Evolutionary conservation across 805 yeast species (phyloP).

Genomic region (Suhomyces prunicola): DNA sequence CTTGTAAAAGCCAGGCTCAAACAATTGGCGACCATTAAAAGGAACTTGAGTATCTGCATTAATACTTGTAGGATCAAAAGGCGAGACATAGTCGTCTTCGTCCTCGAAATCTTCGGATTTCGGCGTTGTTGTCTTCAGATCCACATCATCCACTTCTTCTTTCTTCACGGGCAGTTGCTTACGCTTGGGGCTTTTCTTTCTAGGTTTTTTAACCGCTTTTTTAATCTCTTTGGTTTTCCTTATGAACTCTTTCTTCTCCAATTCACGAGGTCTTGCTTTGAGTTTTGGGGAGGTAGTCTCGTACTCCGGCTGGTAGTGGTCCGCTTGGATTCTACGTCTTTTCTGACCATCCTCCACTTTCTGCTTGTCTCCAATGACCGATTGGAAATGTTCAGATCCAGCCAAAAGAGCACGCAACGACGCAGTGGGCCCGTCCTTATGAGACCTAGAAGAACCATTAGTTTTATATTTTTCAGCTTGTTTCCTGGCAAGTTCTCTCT

Average conservation of each 20-base stretch:
- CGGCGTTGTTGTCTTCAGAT: neutral
- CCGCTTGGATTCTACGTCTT: slow-evolving; percentile 28
- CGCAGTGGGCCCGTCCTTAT: neutral
- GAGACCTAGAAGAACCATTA: neutral
- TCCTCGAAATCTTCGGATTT: slow-evolving; percentile 7
- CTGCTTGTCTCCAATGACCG: slow-evolving; percentile 36
- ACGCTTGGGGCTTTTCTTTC: slow-evolving; percentile 2
- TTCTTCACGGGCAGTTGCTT: neutral
- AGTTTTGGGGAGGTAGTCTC: slow-evolving; percentile 8
- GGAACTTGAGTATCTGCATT: slow-evolving; percentile 27
- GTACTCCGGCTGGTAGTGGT: slow-evolving; percentile 25
- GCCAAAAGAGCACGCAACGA: slow-evolving; percentile 10
- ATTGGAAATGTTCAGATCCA: slow-evolving; percentile 37
- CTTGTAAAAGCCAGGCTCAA: slow-evolving; percentile 14
- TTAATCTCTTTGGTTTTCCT: slow-evolving; percentile 3
- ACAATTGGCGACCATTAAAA: slow-evolving; percentile 15
- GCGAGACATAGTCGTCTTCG: slow-evolving; percentile 32
- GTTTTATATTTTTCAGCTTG: neutral
- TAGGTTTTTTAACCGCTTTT: neutral
- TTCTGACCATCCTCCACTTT: slow-evolving; percentile 31
- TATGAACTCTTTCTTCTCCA: slow-evolving; percentile 2
- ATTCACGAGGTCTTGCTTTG: slow-evolving; percentile 10
- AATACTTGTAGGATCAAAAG: slow-evolving; percentile 39
- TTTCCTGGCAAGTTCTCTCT: neutral
- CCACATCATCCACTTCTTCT: neutral